Base-by-base conservation (phyloP, 1,284 basidiomycete genomes). In the Schizopora paradoxa region DNA sequence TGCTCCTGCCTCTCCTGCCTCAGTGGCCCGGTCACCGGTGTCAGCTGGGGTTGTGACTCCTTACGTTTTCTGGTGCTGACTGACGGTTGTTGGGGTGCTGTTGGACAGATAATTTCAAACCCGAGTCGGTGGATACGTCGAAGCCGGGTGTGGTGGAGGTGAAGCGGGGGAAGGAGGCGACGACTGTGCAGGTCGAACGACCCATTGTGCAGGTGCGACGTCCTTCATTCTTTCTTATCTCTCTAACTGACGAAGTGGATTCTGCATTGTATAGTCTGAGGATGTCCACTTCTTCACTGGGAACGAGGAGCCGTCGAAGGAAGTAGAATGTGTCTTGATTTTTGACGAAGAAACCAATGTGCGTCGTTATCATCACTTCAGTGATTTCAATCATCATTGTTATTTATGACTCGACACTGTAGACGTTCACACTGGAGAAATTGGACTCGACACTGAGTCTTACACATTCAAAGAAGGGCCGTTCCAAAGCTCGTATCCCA, bases 351-450 rank as follows among this genome's bases (percentile, higher is more conserved):
- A 77, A 44, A 68, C 73, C 39, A 74, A 75, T 48, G 85, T 85
- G 56, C 57, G 78, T 67, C 27, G 16, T 38, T 32, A 23, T 39
- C 4, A 29, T 36, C 16, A 47, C 10, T 21, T 42, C 18, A 50
- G 49, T 18, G 40, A 18, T 38, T 45, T 39, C 28, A 18, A 6
- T 42, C 21, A 19, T 33, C 41, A 16, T 21, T 21, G 27, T 19
- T 22, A 28, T 21, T 33, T 29, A 33, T 45, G 18, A 13, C 5
- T 11, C 14, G 32, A 10, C 26, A 16, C 19, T 28, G 7, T 54
- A 88, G 85, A 73, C 73, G 34, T 84, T 79, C 55, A 82, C 76
- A 6, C 66, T 88, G 10, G 85, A 88, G 66, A 86, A 86, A 58
- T 61, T 88, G 1, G 86, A 88, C 49, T 79, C 82, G 3, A 70